Evolutionary conservation across 2,329 filamentous ascomycete genomes (phyloP).

Genomic region (Arachnopeziza araneosa): DNA sequence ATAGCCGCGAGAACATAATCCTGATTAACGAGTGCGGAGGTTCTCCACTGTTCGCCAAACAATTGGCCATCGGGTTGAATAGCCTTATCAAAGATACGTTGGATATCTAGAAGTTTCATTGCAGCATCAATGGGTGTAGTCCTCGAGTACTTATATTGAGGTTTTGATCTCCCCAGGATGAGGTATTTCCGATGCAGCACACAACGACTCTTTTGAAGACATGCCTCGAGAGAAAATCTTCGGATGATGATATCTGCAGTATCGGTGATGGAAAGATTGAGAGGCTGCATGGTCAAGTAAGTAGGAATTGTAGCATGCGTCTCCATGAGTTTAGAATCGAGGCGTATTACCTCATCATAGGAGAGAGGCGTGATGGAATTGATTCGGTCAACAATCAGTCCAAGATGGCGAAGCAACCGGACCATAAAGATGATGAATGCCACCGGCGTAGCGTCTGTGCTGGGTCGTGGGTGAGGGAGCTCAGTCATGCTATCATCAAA

Average conservation of each 20-base stretch:
- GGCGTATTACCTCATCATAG: conserved; percentile 35
- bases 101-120: conserved; percentile 41
- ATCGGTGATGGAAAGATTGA: conserved; percentile 22
- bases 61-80: conserved; percentile 48
- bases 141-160: conserved; percentile 44
- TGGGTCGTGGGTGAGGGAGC: conserved; percentile 50
- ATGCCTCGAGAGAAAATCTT: conserved; percentile 10
- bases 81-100: conserved; percentile 41
- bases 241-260: conserved; percentile 7
- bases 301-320: conserved; percentile 41
- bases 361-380: conserved; percentile 42
- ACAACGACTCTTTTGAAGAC: conserved; percentile 14
- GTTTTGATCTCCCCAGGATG: conserved; percentile 3
- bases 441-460: conserved; percentile 51
- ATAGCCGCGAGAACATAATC: conserved; percentile 56
- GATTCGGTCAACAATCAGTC: conserved; percentile 41
- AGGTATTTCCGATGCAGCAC: conserved; percentile 16
- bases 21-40: conserved; percentile 49
- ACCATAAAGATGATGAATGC: conserved; percentile 48
- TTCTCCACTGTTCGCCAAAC: conserved; percentile 48
- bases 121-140: conserved; percentile 45
- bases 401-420: conserved; percentile 31
- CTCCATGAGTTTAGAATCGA: conserved; percentile 41
- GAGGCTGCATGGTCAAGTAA: conserved; percentile 38
- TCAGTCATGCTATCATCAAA: conserved; percentile 49